Conservation (phyloP, 768 basidiomycete species). For the Aureoboletus auriporus region DNA sequence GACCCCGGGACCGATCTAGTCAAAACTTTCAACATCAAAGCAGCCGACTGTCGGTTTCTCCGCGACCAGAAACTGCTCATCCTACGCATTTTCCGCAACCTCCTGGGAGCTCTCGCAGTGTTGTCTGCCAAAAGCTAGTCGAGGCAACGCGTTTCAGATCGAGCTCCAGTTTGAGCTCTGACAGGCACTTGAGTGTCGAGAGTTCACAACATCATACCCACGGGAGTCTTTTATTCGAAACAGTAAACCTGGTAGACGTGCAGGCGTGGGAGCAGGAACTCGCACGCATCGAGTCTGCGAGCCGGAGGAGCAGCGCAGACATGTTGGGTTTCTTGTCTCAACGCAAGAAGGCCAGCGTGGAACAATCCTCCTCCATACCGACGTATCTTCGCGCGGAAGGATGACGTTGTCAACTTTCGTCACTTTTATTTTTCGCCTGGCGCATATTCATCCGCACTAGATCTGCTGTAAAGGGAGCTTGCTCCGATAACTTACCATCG, state of each 20-base stretch:
- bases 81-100: slow-evolving; percentile 13
- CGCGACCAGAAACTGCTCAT: slow-evolving; percentile 28
- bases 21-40: slow-evolving; percentile 13
- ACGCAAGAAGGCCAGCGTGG: slow-evolving; percentile 23
- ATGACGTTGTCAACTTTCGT: slow-evolving; percentile 10
- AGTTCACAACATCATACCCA: slow-evolving; percentile 12
- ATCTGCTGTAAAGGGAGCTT: slow-evolving; percentile 7
- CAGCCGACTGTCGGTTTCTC: slow-evolving; percentile 12
- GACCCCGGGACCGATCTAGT: slow-evolving; percentile 47
- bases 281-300: slow-evolving; percentile 61
- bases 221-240: slow-evolving; percentile 22
- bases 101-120: slow-evolving; percentile 7
- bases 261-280: slow-evolving; percentile 80
- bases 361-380: slow-evolving; percentile 19
- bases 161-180: slow-evolving; percentile 37
- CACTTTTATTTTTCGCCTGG: slow-evolving; percentile 9
- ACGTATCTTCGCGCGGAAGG: slow-evolving; percentile 20
- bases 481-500: slow-evolving; percentile 5
- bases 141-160: slow-evolving; percentile 30
- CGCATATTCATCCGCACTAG: slow-evolving; percentile 5
- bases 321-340: slow-evolving; percentile 33
- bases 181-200: slow-evolving; percentile 37
- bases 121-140: slow-evolving; percentile 20
- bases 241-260: slow-evolving; percentile 35
- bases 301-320: slow-evolving; percentile 40